Evolutionary conservation across 345 rosid genomes (phyloP), one percentile per base, ranked within the genome.

Genomic region (Eucalyptus regnans): DNA sequence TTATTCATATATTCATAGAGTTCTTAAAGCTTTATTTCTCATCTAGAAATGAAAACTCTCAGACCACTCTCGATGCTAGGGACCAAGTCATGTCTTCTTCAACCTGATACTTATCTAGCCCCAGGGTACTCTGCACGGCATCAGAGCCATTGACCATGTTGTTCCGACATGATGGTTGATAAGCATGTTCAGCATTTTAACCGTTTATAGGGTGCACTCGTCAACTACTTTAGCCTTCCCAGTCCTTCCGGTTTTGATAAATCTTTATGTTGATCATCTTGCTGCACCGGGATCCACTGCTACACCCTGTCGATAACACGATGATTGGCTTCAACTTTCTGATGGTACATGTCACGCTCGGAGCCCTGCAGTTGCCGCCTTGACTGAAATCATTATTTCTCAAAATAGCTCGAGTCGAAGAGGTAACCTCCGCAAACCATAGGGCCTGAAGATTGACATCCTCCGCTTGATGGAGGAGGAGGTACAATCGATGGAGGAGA

Each of bases 121-220:
- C 92, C 88, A 90, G 37, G 49, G 92, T 60, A 4, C 12, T 51
- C 93, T 87, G 91, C 41, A 92, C 94, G 0, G 92, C 92, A 51
- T 90, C 58, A 9, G 92, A 94, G 27, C 92, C 93, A 60, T 94
- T 93, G 2, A 92, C 94, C 18, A 91, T 88, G 29, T 93, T 87
- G 50, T 92, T 90, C 54, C 10, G 2, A 23, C 90, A 91, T 1
- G 94, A 89, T 12, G 93, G 94, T 43, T 41, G 92, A 9, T 44
- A 29, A 9, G 93, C 90, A 85, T 92, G 93, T 87, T 91, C 92
- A 3, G 83, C 7, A 22, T 94, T 93, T 12, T 91, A 92, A 22
- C 95, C 92, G 2, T 17, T n/a, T 87, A 9, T 62, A 0, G 94
- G 91, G 88, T 92, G 58, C 95, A 92, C 79, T 93, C 91, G 3